Base-by-base conservation (phyloP, 2,329 filamentous ascomycete species). In the Xylariaceae sp. region DNA sequence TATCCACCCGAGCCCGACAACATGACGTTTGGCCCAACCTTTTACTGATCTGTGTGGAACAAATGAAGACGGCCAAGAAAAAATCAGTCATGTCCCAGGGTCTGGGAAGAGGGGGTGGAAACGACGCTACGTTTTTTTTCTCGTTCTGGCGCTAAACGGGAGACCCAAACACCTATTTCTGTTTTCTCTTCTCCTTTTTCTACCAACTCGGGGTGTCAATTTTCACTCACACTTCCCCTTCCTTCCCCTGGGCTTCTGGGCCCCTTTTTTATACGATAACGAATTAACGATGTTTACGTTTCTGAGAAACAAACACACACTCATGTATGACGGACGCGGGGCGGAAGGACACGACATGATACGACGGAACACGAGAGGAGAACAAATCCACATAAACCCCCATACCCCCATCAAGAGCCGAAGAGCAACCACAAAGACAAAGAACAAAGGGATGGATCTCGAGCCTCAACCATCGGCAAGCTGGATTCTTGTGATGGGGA, bases 201-300 rank as follows among this genome's bases (percentile, higher is more conserved):
- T 42, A 9, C 11, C 7, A 42, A 13, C 37, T 42, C 37, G 37
- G 37, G 37, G 11, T 42, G 23, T 30, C 23, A 30, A 30, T 5
- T 30, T 30, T 42, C 11, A n/a, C 10, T n/a, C 42, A 11, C 13
- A n/a, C 17, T n/a, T 48, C 45, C 45, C n/a, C 4, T 10, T 15
- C 30, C 18, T 17, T n/a, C 1, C 30, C 18, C 23, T 30, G 23
- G 23, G 23, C 23, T 30, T 30, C 23, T 30, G 23, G 23, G 6
- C 23, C 15, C 9, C n/a, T 11, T 23, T 23, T 42, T 17, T 35
- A 8, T 30, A 57, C 23, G 15, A 48, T 55, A 4, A 56, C 44
- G 49, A 55, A 50, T 51, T 59, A 53, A 59, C 51, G 51, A 48
- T 17, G 8, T 59, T 48, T 48, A 53, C 15, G 56, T 47, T 54